These are phyloP conservation scores for Prunus armeniaca DNA, from an alignment of 306 rosid genomes.

Conservation along the genomic window DNA sequence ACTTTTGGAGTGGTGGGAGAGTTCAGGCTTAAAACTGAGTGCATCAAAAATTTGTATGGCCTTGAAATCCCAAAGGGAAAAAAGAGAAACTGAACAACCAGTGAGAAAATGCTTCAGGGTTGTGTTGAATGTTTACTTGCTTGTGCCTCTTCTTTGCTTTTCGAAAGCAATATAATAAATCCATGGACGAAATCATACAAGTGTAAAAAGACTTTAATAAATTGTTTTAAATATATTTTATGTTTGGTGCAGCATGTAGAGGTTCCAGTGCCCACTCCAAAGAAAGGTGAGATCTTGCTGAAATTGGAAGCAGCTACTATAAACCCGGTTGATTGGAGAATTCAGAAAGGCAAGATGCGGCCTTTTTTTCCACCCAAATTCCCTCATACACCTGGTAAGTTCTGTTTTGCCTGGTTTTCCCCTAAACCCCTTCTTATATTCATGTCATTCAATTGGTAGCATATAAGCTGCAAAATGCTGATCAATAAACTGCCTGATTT, in stretches of 20 bases:
- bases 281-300: slow-evolving; percentile 57
- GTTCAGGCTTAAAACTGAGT: neutral
- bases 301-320: slow-evolving; percentile 73
- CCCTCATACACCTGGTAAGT: slow-evolving; percentile 66
- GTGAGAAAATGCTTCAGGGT: neutral
- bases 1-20: neutral
- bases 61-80: neutral
- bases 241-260: slow-evolving; percentile 52
- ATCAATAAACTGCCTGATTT: neutral
- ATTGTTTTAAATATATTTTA: neutral
- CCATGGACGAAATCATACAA: neutral
- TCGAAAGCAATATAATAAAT: neutral
- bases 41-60: neutral
- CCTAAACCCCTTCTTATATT: no score
- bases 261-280: slow-evolving; percentile 55
- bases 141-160: neutral
- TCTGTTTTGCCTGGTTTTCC: slow-evolving; percentile 2
- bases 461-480: neutral
- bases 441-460: neutral
- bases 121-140: neutral
- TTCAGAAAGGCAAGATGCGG: slow-evolving; percentile 62
- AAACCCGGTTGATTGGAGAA: slow-evolving; percentile 77
- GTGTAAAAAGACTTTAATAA: neutral
- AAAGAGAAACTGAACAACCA: neutral
- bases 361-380: slow-evolving; percentile 61